Percentiles rank a stretch among this genome's conserved stretches.
These are phyloP conservation scores for Phytophthora kernoviae DNA, from an alignment of 352 stramenopile species.

Conservation along the genomic window DNA sequence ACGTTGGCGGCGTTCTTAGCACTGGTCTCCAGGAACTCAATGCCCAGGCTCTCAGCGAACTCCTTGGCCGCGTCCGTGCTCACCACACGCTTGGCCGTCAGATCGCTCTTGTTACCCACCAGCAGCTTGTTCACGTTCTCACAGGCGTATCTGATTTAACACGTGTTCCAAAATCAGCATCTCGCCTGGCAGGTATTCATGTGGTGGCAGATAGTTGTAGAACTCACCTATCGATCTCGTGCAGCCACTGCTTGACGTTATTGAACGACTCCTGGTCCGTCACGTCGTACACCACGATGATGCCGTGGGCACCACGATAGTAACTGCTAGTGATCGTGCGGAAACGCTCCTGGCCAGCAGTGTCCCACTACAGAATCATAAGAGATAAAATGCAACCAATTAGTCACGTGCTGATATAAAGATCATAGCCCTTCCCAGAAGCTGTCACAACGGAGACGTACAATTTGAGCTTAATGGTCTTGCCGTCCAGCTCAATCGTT, in stretches of 20 bases:
- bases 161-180: conserved; percentile 1
- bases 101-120: conserved; percentile 99
- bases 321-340: conserved; percentile 99
- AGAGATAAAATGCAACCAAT: conserved; percentile 1
- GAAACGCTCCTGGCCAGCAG: conserved; percentile 99
- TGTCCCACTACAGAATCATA: conserved; percentile 94
- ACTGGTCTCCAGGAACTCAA: conserved; percentile 90
- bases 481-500: conserved; percentile 99
- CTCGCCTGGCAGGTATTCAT: too few relatives aligned
- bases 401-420: conserved; percentile 6
- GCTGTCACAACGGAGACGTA: conserved; percentile 34
- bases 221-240: conserved; percentile 87
- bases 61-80: conserved; percentile 93
- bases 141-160: conserved; percentile 90
- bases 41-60: conserved; percentile 87
- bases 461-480: conserved; percentile 99
- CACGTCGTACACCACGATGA: conserved; percentile 99
- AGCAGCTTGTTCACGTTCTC: conserved; percentile 98
- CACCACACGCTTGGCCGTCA: conserved; percentile 93
- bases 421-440: background rate
- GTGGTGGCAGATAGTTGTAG: too few relatives aligned
- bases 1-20: conserved; percentile 91
- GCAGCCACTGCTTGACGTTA: conserved; percentile 98
- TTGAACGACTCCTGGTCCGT: conserved; percentile 98
- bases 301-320: conserved; percentile 98